These are phyloP conservation scores for Anastatica hierochuntica DNA, from an alignment of 345 rosid species.

Conservation along the genomic window DNA sequence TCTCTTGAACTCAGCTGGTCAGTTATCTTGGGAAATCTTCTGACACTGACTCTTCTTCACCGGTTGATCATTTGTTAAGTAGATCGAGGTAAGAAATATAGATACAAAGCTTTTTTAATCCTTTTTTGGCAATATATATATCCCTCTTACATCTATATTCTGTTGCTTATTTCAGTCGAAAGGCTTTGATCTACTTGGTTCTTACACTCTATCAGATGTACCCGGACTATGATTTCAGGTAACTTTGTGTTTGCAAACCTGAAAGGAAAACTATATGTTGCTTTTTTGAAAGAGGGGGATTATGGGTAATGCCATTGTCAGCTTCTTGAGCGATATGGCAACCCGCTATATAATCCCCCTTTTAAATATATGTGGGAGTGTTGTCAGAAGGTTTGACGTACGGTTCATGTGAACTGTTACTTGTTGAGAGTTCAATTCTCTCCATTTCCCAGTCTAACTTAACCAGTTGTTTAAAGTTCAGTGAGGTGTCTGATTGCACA, in stretches of 20 bases:
- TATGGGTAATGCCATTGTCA: slow-evolving; percentile 98
- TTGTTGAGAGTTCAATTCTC: slow-evolving; percentile 99
- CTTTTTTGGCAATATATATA: too few relatives aligned
- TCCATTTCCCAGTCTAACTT: slow-evolving; percentile 59
- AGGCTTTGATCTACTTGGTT: slow-evolving; percentile 89
- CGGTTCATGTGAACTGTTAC: slow-evolving; percentile 83
- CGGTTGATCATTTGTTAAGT: slow-evolving; percentile 65
- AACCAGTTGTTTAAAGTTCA: neutral
- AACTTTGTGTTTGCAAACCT: slow-evolving; percentile 27
- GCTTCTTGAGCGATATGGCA: slow-evolving; percentile 92
- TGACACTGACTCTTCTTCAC: slow-evolving; percentile 68
- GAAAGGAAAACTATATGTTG: neutral
- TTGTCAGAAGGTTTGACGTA: slow-evolving; percentile 98
- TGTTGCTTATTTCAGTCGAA: slow-evolving; percentile 57
- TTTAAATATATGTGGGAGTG: slow-evolving; percentile 76
- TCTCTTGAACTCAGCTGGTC: slow-evolving; percentile 49
- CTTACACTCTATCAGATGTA: slow-evolving; percentile 85
- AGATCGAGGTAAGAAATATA: slow-evolving; percentile 67
- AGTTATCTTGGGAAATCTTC: slow-evolving; percentile 78
- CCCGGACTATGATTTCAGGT: slow-evolving; percentile 99
- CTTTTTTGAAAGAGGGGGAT: slow-evolving; percentile 40
- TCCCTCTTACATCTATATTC: slow-evolving; percentile 25
- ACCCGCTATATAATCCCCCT: slow-evolving; percentile 66
- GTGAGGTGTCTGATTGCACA: slow-evolving; percentile 15
- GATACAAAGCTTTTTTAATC: slow-evolving; percentile 8